These are phyloP conservation scores for Russula compacta DNA, from an alignment of 768 basidiomycete genomes.

Conservation along the genomic window DNA sequence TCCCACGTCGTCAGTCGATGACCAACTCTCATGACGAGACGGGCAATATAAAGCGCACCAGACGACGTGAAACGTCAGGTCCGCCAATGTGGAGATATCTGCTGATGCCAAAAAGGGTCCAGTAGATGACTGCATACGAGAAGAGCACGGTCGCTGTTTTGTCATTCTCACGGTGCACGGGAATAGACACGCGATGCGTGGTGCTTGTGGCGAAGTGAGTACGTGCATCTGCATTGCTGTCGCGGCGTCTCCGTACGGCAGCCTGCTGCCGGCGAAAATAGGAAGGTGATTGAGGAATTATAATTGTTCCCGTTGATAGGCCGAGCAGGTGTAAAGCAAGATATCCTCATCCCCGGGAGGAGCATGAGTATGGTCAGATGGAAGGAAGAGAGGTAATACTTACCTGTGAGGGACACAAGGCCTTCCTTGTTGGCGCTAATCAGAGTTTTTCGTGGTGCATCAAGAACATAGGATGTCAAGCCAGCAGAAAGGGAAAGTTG, in stretches of 20 bases:
- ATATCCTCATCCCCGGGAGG: constrained; percentile 49
- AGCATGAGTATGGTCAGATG: background rate
- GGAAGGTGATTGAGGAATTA: constrained; percentile 71
- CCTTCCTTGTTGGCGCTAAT: constrained; percentile 90
- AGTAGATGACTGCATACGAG: constrained; percentile 74
- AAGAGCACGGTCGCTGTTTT: constrained; percentile 71
- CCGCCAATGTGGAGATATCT: constrained; percentile 28
- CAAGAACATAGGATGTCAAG: constrained; percentile 56
- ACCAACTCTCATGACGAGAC: background rate
- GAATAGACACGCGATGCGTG: background rate
- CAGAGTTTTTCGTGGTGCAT: constrained; percentile 51
- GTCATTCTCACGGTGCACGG: constrained; percentile 46
- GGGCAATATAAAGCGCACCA: constrained; percentile 37
- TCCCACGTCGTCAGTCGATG: background rate
- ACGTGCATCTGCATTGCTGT: constrained; percentile 21
- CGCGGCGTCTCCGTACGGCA: constrained; percentile 3
- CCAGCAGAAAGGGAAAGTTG: constrained; percentile 54
- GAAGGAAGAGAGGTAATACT: background rate
- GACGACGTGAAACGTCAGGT: constrained; percentile 45
- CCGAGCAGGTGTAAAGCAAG: constrained; percentile 85
- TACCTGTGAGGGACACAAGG: constrained; percentile 67
- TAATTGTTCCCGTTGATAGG: constrained; percentile 66
- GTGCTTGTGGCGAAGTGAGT: background rate
- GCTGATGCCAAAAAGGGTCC: constrained; percentile 43
- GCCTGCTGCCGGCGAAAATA: constrained; percentile 51